These are phyloP conservation scores for Arabidopsis arenosa DNA, from an alignment of 345 rosid species.

Conservation along the genomic window DNA sequence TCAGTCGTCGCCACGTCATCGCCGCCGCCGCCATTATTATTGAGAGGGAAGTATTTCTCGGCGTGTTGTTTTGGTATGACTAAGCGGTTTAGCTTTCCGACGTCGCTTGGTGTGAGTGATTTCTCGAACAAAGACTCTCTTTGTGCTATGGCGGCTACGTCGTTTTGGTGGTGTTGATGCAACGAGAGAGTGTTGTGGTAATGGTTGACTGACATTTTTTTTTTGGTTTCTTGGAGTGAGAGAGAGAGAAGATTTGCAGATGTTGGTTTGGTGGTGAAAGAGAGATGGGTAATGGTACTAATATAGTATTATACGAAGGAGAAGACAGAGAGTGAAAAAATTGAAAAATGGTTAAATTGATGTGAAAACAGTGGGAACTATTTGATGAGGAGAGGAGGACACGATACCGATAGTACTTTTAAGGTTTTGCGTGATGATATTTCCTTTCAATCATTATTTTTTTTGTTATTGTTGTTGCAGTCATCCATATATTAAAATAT, in stretches of 20 bases:
- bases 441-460: constrained; percentile 44
- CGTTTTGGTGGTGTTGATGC: constrained; percentile 43
- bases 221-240: constrained; percentile 8
- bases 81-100: constrained; percentile 88
- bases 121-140: constrained; percentile 74
- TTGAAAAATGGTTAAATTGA: constrained; percentile 40
- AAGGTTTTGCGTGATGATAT: constrained; percentile 52
- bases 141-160: constrained; percentile 23
- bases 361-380: constrained; percentile 47
- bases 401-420: constrained; percentile 49
- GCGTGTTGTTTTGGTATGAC: constrained; percentile 95
- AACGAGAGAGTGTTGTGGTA: constrained; percentile 47
- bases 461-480: not conserved
- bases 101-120: constrained; percentile 89
- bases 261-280: constrained; percentile 44
- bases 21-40: constrained; percentile 38
- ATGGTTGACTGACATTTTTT: constrained; percentile 57
- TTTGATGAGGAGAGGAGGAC: constrained; percentile 44
- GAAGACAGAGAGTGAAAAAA: constrained; percentile 5
- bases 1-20: constrained; percentile 42
- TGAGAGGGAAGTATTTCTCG: constrained; percentile 80
- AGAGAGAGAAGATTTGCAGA: constrained; percentile 36
- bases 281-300: constrained; percentile 46
- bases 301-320: constrained; percentile 45
- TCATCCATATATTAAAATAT: not conserved